Percentiles rank a stretch among this genome's conserved stretches.
Evolutionary conservation across 345 rosid genomes (phyloP).

Genomic region (Pelargonium nanum): DNA sequence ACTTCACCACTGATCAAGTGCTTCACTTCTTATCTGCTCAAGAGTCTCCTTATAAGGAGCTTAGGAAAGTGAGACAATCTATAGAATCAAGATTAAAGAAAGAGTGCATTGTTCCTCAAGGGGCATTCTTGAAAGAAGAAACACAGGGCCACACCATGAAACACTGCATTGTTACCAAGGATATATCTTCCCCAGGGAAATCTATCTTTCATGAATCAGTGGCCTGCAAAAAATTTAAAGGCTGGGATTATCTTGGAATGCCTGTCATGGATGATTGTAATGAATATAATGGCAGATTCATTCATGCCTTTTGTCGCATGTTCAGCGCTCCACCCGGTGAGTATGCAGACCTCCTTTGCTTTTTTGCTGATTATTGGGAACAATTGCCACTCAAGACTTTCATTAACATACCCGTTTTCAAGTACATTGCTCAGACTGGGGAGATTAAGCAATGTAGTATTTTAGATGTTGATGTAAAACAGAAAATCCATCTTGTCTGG

Average conservation of each 20-base stretch:
- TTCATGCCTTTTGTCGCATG: background rate
- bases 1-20: background rate
- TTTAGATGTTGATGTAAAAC: background rate
- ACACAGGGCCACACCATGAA: background rate
- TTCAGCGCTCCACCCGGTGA: background rate
- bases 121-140: background rate
- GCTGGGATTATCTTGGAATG: constrained; percentile 1
- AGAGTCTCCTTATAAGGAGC: background rate
- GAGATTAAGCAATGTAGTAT: constrained; percentile 1
- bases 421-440: background rate
- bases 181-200: background rate
- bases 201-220: background rate
- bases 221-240: background rate
- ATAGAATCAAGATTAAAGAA: background rate
- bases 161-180: background rate
- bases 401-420: background rate
- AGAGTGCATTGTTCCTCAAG: constrained; percentile 1
- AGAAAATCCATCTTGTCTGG: background rate
- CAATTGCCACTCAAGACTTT: background rate
- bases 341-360: constrained; percentile 7
- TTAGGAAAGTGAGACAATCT: background rate
- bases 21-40: background rate
- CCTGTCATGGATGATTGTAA: background rate
- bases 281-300: constrained; percentile 4
- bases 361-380: constrained; percentile 2